phyloP scores from a whole-genome alignment of 495 filamentous ascomycete species.

The Penicillium odoratum region DNA sequence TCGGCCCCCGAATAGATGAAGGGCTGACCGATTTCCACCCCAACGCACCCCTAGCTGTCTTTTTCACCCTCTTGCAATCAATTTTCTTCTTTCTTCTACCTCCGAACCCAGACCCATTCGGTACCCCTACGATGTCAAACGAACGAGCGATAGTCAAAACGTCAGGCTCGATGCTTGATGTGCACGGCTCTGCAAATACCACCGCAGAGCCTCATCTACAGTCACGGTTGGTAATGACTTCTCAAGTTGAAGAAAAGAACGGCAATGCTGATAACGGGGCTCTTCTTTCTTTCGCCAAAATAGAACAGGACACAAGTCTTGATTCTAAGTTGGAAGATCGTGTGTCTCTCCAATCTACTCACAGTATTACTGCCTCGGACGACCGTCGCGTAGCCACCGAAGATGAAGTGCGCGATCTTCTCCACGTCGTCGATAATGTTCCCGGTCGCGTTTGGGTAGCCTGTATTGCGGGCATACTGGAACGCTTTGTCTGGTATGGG shows the following conservation, averaged over 20 bases:
- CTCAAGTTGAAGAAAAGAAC: constrained; percentile 5
- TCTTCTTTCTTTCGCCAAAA: constrained; percentile 11
- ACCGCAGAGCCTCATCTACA: constrained; percentile 12
- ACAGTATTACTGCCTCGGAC: neutral
- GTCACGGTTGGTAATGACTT: constrained; percentile 18
- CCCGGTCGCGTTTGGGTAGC: constrained; percentile 15
- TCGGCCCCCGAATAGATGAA: too few species aligned
- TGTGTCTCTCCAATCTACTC: neutral
- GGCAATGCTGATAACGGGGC: constrained; percentile 8
- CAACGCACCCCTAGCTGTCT: too few species aligned
- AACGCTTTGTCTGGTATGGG: constrained; percentile 23
- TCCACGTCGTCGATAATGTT: constrained; percentile 18
- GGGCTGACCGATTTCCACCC: too few species aligned
- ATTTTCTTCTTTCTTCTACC: too few species aligned
- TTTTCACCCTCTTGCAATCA: too few species aligned
- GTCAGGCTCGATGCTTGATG: constrained; percentile 7
- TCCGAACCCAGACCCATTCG: too few species aligned
- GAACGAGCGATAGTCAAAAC: constrained; percentile 9
- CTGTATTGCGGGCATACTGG: constrained; percentile 11
- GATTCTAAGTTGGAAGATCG: constrained; percentile 5
- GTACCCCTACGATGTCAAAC: neutral
- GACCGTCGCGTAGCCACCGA: constrained; percentile 15
- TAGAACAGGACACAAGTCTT: constrained; percentile 11
- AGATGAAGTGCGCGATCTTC: constrained; percentile 17
- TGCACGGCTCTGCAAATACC: constrained; percentile 12